Evolutionary conservation across 768 basidiomycete species (phyloP).

Genomic region (Cyclocybe aegerita): DNA sequence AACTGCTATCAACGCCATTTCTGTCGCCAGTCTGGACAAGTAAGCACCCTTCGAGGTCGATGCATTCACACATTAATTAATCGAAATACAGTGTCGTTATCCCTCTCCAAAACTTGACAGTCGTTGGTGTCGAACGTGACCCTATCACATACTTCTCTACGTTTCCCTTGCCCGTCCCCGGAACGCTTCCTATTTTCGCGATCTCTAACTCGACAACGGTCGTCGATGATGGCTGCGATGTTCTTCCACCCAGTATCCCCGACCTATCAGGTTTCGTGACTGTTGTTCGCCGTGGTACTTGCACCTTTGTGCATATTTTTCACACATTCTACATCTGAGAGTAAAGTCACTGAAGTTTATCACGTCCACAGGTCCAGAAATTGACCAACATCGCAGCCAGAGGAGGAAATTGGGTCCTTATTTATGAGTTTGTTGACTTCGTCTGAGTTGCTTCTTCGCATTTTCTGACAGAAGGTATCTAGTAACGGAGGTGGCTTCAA

Average conservation of each 20-base stretch:
- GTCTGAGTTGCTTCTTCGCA: background rate
- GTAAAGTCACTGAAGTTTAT: no score
- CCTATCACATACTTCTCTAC: constrained; percentile 56
- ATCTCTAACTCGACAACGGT: constrained; percentile 54
- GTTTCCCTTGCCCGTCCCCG: constrained; percentile 46
- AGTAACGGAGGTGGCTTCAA: constrained; percentile 51
- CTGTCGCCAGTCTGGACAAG: constrained; percentile 55
- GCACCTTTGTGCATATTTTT: constrained; percentile 41
- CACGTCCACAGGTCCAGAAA: constrained; percentile 38
- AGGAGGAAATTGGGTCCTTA: constrained; percentile 43
- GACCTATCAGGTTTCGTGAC: constrained; percentile 55
- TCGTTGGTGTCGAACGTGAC: constrained; percentile 45
- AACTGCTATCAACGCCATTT: constrained; percentile 54
- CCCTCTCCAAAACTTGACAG: constrained; percentile 54
- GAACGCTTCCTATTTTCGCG: constrained; percentile 54
- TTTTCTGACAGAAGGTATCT: background rate
- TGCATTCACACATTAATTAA: no score
- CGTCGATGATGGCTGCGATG: constrained; percentile 57
- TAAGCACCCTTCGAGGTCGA: no score
- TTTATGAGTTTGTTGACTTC: constrained; percentile 48
- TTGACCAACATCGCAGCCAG: constrained; percentile 51
- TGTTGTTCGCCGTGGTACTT: constrained; percentile 58
- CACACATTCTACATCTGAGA: background rate
- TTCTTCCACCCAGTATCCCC: constrained; percentile 50
- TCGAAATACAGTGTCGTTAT: constrained; percentile 42